Evolutionary conservation across 1,284 basidiomycete species (phyloP), one percentile per base, ranked within the genome.

Genomic region (Puccinia hordei): DNA sequence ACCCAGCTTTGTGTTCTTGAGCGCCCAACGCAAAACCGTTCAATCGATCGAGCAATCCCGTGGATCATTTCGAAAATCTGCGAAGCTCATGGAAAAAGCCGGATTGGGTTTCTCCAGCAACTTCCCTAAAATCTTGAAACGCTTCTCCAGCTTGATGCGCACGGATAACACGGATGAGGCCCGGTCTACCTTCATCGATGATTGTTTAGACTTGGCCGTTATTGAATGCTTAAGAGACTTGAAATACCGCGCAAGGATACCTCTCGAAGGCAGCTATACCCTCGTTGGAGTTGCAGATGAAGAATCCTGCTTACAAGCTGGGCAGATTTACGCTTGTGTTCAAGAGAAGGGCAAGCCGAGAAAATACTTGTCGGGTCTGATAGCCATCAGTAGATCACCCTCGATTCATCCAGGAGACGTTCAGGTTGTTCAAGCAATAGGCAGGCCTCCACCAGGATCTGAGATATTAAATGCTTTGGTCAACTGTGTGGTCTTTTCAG

Each of bases 201-300:
- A 87, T 49, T 87, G 88, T 22, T 92, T 88, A 49, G 83, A 86
- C 22, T 90, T 90, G 41, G 88, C 89, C 0, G 88, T 90, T 83
- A 89, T 88, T 76, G 88, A 89, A 82, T 88, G 91, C 13, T 86
- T 93, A 30, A 87, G 91, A 12, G 89, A 89, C 71, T 89, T 93
- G 84, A 93, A 93, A 83, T 84, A 82, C 78, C 87, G 87, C 57
- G 92, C 92, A 0, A 87, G 91, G 27, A 91, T 93, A 53, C 89
- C 88, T 2, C 88, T 93, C 22, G 89, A 89, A 0, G 86, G 90
- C 0, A 90, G 90, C 81, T 89, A 89, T 82, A 87, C 90, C 24
- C 87, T 93, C 3, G 91, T 92, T 27, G 92, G 92, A 1, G 88
- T 93, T 22, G 90, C 91, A 10, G 92, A 92, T 83, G 92, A 92